Evolutionary conservation across 352 stramenopile species (phyloP), one percentile per base, ranked within the genome.

Genomic region (Pythium dissotocum): DNA sequence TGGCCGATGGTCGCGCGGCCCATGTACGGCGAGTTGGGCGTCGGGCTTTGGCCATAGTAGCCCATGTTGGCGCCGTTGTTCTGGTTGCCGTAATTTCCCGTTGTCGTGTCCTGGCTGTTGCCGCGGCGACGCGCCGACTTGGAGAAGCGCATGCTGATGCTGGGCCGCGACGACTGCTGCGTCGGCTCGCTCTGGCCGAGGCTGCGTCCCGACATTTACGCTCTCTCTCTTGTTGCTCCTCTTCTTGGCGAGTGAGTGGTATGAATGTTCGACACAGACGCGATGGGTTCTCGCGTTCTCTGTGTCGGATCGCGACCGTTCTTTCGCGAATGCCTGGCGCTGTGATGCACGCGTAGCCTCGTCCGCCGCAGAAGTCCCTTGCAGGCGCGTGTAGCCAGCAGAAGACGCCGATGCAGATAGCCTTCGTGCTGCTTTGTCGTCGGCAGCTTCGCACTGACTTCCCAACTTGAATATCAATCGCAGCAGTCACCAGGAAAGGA

Each of bases 121-220:
- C 82, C 85, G 61, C 85, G 82, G 44, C 85, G 72, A 6, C 82
- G 82, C 59, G 79, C 72, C 53, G 67, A 74, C 68, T 91, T 90
- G 56, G 70, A 87, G 65, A 93, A 90, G 66, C 85, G 83, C 71
- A 88, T 86, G 61, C 75, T 77, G 59, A 89, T 85, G 58, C 76
- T 77, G 61, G 75, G 58, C 6, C 69, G 62, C 18, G 51, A 66
- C n/a, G 65, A 59, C 12, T 44, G 12, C 33, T 62, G 71, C 46
- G 46, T 16, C 48, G 69, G 73, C 52, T 77, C 71, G 51, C 64
- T 67, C 36, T 66, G 64, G 51, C 71, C 76, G 4, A 71, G 40
- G 28, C 36, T 58, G 36, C 65, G 65, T 10, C n/a, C 51, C 57
- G 58, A 71, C 65, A 66, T 71, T 2, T 26, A 24, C 18, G 14